phyloP scores from a whole-genome alignment of 129 eudicot genomes.

The Glebionis coronaria region DNA sequence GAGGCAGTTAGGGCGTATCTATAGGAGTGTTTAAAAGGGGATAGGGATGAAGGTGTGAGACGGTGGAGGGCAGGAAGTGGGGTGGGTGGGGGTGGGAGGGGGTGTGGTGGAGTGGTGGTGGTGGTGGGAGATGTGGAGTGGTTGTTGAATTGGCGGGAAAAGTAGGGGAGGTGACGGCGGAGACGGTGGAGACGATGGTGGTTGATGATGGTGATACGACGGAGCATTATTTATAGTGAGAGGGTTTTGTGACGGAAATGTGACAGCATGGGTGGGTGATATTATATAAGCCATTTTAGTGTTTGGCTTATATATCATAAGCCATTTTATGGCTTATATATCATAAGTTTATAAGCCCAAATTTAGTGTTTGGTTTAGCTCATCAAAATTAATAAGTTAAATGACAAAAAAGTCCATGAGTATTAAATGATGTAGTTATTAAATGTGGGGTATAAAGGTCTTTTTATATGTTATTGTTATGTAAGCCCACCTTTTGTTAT shows the following conservation, averaged over 20 bases:
- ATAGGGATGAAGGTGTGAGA: neutral
- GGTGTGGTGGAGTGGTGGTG: slow-evolving; percentile 18
- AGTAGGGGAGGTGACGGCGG: slow-evolving; percentile 12
- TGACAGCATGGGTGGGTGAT: neutral
- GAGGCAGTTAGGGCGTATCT: slow-evolving; percentile 45
- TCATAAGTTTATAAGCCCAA: too few relatives aligned
- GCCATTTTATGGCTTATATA: too few relatives aligned
- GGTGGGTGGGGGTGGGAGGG: slow-evolving; percentile 32
- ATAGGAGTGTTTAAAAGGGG: neutral
- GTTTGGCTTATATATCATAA: too few relatives aligned
- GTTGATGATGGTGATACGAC: slow-evolving; percentile 17
- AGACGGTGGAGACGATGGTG: slow-evolving; percentile 15
- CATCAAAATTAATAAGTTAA: too few relatives aligned
- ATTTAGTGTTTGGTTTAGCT: too few relatives aligned
- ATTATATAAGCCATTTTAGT: too few relatives aligned
- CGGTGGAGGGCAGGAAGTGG: neutral
- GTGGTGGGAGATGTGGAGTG: slow-evolving; percentile 25
- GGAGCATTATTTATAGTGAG: slow-evolving; percentile 34
- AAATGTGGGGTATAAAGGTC: too few relatives aligned
- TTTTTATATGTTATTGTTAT: too few relatives aligned
- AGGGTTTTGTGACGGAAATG: neutral
- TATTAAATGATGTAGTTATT: too few relatives aligned
- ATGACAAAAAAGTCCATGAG: too few relatives aligned
- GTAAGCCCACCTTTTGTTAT: too few relatives aligned
- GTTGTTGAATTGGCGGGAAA: slow-evolving; percentile 31